These are phyloP conservation scores for Galerina marginata DNA, from an alignment of 768 basidiomycete genomes.

Conservation along the genomic window DNA sequence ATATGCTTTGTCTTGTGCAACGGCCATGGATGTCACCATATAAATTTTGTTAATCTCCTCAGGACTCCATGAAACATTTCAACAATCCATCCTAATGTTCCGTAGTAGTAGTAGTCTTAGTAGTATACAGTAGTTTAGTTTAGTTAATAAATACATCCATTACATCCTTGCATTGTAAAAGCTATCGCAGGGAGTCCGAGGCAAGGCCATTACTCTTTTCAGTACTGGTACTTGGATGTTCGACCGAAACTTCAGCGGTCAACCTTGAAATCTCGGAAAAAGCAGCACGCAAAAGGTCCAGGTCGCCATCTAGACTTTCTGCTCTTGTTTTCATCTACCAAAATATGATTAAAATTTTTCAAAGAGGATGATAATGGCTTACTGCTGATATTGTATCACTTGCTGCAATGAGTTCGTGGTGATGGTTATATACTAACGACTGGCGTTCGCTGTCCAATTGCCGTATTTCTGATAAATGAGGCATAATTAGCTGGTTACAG, in stretches of 20 bases:
- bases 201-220: background rate
- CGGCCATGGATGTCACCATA: no score
- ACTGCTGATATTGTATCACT: constrained; percentile 91
- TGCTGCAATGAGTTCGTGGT: constrained; percentile 93
- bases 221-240: constrained; percentile 26
- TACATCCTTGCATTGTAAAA: no score
- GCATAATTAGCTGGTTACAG: background rate
- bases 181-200: background rate
- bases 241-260: constrained; percentile 67
- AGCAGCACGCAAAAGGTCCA: constrained; percentile 79
- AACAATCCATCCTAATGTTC: no score
- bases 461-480: constrained; percentile 68
- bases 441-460: constrained; percentile 89
- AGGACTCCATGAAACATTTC: no score
- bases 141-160: background rate
- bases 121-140: background rate
- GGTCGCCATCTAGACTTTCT: constrained; percentile 82
- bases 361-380: constrained; percentile 26
- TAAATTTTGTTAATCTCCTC: no score
- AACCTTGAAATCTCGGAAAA: constrained; percentile 89
- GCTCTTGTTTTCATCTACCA: constrained; percentile 85
- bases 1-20: no score
- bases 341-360: background rate
- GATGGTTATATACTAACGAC: constrained; percentile 92
- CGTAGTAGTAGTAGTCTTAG: background rate